Conservation (phyloP, 345 rosid species). For the Ailanthus altissimus region DNA sequence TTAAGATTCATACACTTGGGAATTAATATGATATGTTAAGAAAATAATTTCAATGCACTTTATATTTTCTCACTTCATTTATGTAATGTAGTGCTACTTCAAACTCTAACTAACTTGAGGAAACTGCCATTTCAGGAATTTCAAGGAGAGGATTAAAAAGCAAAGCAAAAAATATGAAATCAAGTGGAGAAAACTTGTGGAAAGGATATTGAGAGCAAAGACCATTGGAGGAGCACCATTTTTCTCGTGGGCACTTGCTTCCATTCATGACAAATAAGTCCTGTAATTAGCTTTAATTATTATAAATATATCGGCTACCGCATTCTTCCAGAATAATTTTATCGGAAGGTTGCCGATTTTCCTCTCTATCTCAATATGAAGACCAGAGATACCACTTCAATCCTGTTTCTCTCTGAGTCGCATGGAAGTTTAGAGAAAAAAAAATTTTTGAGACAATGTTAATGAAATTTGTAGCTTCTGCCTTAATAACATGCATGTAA, state of each 20-base stretch:
- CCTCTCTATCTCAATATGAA: neutral
- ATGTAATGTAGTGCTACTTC: neutral
- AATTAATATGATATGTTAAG: neutral
- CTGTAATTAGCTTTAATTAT: neutral
- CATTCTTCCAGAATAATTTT: neutral
- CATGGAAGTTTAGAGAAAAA: neutral
- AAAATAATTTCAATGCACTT: no score
- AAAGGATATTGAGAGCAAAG: conserved; percentile 61
- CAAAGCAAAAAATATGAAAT: conserved; percentile 77
- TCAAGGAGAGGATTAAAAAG: conserved; percentile 61
- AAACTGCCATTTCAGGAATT: conserved; percentile 45
- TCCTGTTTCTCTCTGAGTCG: neutral
- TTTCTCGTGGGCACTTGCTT: conserved; percentile 33
- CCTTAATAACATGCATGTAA: neutral
- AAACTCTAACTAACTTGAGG: neutral
- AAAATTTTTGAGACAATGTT: no score
- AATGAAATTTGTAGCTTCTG: neutral
- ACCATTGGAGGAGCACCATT: conserved; percentile 55
- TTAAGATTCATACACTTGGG: neutral
- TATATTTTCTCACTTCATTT: neutral
- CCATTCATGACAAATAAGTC: neutral
- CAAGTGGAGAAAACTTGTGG: conserved; percentile 70
- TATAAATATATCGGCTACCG: conserved; percentile 16
- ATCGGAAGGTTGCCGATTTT: neutral
- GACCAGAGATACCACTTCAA: neutral